Evolutionary conservation across 768 basidiomycete genomes (phyloP).

Genomic region (Suillus discolor): DNA sequence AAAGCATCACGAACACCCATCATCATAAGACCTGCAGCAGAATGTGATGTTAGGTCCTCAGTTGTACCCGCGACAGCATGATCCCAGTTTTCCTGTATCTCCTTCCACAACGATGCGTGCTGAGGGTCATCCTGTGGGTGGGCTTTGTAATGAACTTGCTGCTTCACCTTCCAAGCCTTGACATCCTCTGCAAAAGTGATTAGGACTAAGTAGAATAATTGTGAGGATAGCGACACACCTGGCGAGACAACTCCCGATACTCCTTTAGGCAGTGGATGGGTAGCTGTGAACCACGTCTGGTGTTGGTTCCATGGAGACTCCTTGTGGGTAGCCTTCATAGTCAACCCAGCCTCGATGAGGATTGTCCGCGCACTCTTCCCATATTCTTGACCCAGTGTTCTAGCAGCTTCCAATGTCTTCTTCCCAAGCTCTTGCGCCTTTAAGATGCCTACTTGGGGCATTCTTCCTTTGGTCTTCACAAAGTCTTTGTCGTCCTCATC

Average conservation of each 20-base stretch:
- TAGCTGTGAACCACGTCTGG: not conserved
- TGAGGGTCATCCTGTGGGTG: not conserved
- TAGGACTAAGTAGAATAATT: not conserved
- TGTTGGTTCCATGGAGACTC: conserved; percentile 1
- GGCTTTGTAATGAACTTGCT: not conserved
- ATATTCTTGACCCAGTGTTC: not conserved
- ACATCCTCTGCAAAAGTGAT: not conserved
- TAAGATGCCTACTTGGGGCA: not conserved
- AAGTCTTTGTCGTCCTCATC: not conserved
- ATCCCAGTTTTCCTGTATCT: not conserved
- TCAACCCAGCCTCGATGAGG: conserved; percentile 6
- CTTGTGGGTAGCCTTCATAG: not conserved
- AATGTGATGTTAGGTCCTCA: not conserved
- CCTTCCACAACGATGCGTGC: not conserved
- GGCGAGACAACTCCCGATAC: not conserved
- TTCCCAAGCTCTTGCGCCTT: not conserved
- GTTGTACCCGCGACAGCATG: not conserved
- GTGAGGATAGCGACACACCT: not conserved
- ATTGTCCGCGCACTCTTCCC: not conserved
- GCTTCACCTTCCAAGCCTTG: not conserved
- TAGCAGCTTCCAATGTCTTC: not conserved
- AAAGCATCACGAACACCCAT: not conserved
- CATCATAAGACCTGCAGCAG: not conserved
- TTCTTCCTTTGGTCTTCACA: not conserved
- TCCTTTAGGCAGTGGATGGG: not conserved